Conservation (phyloP, 2,329 filamentous ascomycete genomes). For the Pyrenochaeta sp. region DNA sequence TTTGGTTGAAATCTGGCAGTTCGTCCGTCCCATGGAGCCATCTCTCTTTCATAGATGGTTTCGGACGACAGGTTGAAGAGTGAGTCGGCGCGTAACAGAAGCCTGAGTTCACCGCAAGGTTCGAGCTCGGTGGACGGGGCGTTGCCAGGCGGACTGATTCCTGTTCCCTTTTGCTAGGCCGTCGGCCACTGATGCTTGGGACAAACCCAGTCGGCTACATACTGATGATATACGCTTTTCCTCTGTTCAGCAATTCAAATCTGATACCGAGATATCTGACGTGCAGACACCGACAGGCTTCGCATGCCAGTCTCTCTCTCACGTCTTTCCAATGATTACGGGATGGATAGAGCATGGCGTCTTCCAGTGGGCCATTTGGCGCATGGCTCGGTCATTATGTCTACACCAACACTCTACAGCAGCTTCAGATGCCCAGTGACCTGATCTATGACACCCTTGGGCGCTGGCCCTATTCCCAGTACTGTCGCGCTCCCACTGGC, state of each 20-base stretch:
- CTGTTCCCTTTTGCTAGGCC: conserved; percentile 82
- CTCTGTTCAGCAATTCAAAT: too few relatives aligned
- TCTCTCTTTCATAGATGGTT: conserved; percentile 77
- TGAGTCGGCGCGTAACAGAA: conserved; percentile 65
- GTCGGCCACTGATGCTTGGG: conserved; percentile 89
- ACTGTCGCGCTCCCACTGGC: conserved; percentile 92
- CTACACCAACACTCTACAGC: conserved; percentile 58
- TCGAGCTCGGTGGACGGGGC: conserved; percentile 49
- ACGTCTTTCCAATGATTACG: not conserved
- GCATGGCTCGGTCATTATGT: too few relatives aligned
- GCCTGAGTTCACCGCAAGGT: conserved; percentile 58
- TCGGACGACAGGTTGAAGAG: conserved; percentile 93
- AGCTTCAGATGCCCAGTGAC: conserved; percentile 88
- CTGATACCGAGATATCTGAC: not conserved
- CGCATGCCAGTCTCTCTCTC: not conserved
- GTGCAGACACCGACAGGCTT: not conserved
- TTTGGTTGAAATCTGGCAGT: conserved; percentile 82
- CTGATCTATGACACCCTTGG: conserved; percentile 84
- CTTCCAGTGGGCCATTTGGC: too few relatives aligned
- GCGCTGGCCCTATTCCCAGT: conserved; percentile 76
- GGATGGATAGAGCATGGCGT: not conserved
- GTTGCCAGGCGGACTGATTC: conserved; percentile 49
- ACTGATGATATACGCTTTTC: not conserved
- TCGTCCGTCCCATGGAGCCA: conserved; percentile 81
- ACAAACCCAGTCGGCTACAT: conserved; percentile 84